phyloP scores from a whole-genome alignment of 176 grass and related monocot genomes.

The Alloteropsis semialata region DNA sequence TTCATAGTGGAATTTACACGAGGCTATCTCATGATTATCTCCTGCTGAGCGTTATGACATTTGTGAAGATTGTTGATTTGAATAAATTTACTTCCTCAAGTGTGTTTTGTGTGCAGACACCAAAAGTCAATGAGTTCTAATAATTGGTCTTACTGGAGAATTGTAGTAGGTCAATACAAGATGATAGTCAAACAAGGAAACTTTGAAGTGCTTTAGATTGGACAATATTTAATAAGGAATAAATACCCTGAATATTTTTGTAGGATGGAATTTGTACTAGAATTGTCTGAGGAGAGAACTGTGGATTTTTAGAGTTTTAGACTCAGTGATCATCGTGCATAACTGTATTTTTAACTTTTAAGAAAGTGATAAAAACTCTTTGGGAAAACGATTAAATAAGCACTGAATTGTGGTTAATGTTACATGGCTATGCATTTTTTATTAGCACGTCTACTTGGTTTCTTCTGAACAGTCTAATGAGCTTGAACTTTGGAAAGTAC shows the following conservation, averaged over 20 bases:
- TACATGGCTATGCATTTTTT: not conserved
- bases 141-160: not conserved
- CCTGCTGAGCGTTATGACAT: not conserved
- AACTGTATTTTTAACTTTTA: not conserved
- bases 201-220: not conserved
- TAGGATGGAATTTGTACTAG: not conserved
- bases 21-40: not conserved
- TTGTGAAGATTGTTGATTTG: not conserved
- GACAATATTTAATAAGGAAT: not conserved
- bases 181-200: not conserved
- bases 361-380: not conserved
- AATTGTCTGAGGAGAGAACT: not conserved
- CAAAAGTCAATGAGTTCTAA: not conserved
- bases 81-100: slow-evolving; percentile 12
- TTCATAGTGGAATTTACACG: not conserved
- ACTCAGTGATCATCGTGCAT: not conserved
- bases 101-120: not conserved
- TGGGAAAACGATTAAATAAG: not conserved
- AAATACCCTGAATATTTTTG: not conserved
- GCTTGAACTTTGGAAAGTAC: not conserved
- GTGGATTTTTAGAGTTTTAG: not conserved
- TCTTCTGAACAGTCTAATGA: not conserved
- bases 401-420: not conserved
- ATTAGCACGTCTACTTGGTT: not conserved
- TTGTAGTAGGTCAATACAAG: not conserved